These are phyloP conservation scores for Alternaria incomplexa DNA, from an alignment of 2,329 filamentous ascomycete genomes.

Conservation along the genomic window DNA sequence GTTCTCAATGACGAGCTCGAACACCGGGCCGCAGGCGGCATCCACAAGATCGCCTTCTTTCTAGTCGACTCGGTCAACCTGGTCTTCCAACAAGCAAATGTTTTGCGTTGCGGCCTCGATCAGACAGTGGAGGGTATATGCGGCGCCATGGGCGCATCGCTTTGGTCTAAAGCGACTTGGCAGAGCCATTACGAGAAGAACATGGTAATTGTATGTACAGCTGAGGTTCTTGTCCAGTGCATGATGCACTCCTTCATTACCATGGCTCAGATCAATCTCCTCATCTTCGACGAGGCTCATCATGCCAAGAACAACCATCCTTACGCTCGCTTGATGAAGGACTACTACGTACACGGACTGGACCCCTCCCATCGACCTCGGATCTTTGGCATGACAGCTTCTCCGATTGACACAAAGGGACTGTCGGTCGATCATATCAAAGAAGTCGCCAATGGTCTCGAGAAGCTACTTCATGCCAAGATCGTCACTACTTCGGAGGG, in stretches of 20 bases:
- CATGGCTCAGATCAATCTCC: conserved; percentile 83
- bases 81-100: conserved; percentile 86
- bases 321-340: conserved; percentile 87
- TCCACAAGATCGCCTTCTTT: conserved; percentile 79
- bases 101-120: conserved; percentile 81
- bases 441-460: conserved; percentile 73
- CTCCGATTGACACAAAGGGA: conserved; percentile 80
- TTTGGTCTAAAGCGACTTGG: conserved; percentile 69
- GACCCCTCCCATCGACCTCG: conserved; percentile 65
- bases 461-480: conserved; percentile 76
- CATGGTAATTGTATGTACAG: conserved; percentile 91
- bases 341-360: conserved; percentile 71
- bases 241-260: conserved; percentile 78
- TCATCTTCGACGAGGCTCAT: conserved; percentile 96
- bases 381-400: conserved; percentile 96
- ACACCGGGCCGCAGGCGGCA: conserved; percentile 65
- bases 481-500: conserved; percentile 79
- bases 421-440: conserved; percentile 64
- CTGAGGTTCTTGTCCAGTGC: conserved; percentile 81
- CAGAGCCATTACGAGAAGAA: conserved; percentile 64
- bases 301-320: conserved; percentile 94
- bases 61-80: conserved; percentile 89
- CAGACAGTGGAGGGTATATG: conserved; percentile 76
- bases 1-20: conserved; percentile 79
- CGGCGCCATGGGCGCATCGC: conserved; percentile 68